Percentiles rank a stretch among this genome's conserved stretches.
phyloP scores from a whole-genome alignment of 78 protist species.

The Dictyostelium discoideum region dicty_2.7 NC_007091.3:1669501-1670000 shows the following conservation, averaged over 20 bases:
- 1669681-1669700: background rate
- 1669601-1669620: slow-evolving; percentile 1
- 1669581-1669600: background rate
- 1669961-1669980: background rate
- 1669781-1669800: background rate
- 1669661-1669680: no score
- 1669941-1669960: background rate
- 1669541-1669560: background rate
- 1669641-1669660: background rate
- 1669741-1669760: background rate
- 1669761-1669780: background rate
- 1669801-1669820: background rate
- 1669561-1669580: background rate
- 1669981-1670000: background rate
- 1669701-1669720: background rate
- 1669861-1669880: background rate
- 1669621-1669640: slow-evolving; percentile 6
- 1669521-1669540: no score
- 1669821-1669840: background rate
- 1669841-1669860: background rate
- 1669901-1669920: background rate
- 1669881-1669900: background rate
- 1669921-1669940: background rate
- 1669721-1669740: background rate
- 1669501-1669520: no score